Evolutionary conservation across 2,329 filamentous ascomycete genomes (phyloP), one percentile per base, ranked within the genome.

Genomic region (Thelonectria blattea): DNA sequence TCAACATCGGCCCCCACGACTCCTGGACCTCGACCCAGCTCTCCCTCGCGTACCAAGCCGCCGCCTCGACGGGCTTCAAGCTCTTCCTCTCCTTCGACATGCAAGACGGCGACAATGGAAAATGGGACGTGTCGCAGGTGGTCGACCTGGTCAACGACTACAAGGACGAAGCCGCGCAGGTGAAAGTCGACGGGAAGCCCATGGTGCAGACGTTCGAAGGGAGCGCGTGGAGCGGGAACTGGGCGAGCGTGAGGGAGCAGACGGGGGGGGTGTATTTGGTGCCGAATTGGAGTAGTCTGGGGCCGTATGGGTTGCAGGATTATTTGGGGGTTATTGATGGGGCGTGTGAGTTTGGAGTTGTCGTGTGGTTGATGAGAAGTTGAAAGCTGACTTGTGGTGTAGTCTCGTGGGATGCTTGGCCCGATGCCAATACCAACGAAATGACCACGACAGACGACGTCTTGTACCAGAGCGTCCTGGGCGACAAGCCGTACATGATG

Each of bases 181-280:
- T 68, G 46, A 62, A 65, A 12, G 60, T 67, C 37, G 64, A 71
- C 42, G 60, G 56, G 1, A 61, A 75, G 54, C 77, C 81, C 0
- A 73, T 85, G 22, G 83, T 82, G 5, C 82, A 79, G 3, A 85
- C 83, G 0, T 85, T 85, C 58, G 82, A 85, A 67, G 83, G 83
- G 0, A 66, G 73, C 0, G 63, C 56, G 10, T 77, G 79, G 48
- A 71, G 74, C 12, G 70, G 65, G 2, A 78, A 83, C 60, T 84
- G 82, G 81, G 52, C 63, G 15, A 66, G 65, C 1, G 81, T 85
- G 60, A 77, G 79, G 56, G 58, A 65, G 30, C 47, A 56, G 22
- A 73, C 69, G 2, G 65, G 69, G 17, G 68, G 66, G 17, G 72
- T 80, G 24, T 80, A 74, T 62, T 72, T 83, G 57, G 74, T 84